phyloP scores from a whole-genome alignment of 805 yeast genomes.

The Maudiozyma serrabonitensis region DNA sequence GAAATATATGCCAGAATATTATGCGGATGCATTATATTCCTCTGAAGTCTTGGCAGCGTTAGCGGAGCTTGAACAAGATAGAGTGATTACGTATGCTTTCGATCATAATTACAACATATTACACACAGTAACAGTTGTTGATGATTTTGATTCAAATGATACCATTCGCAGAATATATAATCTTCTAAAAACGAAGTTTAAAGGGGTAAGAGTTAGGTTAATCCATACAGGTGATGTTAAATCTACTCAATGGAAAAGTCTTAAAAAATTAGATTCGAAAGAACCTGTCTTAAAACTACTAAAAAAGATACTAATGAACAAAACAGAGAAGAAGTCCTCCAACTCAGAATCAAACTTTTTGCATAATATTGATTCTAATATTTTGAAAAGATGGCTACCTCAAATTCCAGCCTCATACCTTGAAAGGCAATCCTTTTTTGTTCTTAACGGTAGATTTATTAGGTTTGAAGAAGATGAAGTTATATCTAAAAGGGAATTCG shows the following conservation, averaged over 20 bases:
- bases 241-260: conserved; percentile 14
- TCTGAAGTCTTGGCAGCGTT: conserved; percentile 17
- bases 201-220: conserved; percentile 34
- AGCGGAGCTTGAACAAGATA: conserved; percentile 7
- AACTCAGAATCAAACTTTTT: neutral
- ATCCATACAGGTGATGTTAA: conserved; percentile 23
- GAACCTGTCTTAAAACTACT: neutral
- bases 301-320: neutral
- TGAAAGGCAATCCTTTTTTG: conserved; percentile 32
- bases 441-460: conserved; percentile 47
- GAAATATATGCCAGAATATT: conserved; percentile 41
- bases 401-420: conserved; percentile 13
- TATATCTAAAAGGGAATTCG: conserved; percentile 25
- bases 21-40: conserved; percentile 25
- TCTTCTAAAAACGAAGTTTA: conserved; percentile 16
- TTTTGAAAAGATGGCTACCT: conserved; percentile 19
- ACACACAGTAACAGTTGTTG: conserved; percentile 45
- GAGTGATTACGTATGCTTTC: conserved; percentile 16
- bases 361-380: neutral
- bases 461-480: conserved; percentile 26
- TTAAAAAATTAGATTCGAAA: conserved; percentile 1
- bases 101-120: conserved; percentile 16
- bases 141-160: conserved; percentile 37
- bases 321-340: neutral
- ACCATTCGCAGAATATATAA: conserved; percentile 38